These are phyloP conservation scores for Leptomonas seymouri DNA, from an alignment of 208 protist species.

Conservation along the genomic window DNA sequence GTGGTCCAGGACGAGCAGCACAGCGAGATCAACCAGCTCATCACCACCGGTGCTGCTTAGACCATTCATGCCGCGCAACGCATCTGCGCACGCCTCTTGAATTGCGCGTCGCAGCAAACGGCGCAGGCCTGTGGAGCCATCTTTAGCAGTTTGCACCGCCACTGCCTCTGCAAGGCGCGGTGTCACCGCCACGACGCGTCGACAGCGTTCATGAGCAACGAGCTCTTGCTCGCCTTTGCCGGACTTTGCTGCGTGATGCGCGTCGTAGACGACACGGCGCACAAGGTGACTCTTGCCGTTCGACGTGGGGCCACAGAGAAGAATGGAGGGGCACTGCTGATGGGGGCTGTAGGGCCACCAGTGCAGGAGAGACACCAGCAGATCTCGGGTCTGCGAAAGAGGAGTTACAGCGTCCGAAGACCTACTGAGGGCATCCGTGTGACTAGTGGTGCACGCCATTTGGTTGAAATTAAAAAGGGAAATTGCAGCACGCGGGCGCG, in stretches of 20 bases:
- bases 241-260: background rate
- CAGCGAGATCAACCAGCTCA: constrained; percentile 4
- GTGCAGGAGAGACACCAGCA: constrained; percentile 45
- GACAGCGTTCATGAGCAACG: background rate
- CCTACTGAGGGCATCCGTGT: too few relatives aligned
- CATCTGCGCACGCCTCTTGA: constrained; percentile 11
- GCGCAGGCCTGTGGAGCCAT: constrained; percentile 56
- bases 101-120: constrained; percentile 39
- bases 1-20: constrained; percentile 74
- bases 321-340: constrained; percentile 38
- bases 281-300: constrained; percentile 76
- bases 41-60: background rate
- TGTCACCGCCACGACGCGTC: background rate
- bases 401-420: background rate
- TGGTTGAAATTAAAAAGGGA: too few relatives aligned
- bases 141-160: constrained; percentile 29
- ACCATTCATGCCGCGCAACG: background rate
- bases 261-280: background rate
- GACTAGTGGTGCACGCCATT: too few relatives aligned
- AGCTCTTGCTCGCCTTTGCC: background rate
- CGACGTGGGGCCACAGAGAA: constrained; percentile 55
- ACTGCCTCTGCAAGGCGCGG: constrained; percentile 18
- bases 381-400: constrained; percentile 18
- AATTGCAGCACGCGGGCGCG: too few relatives aligned
- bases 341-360: constrained; percentile 54